Base-by-base conservation (phyloP, 345 rosid genomes). In the Eucalyptus erythrocorys region DNA sequence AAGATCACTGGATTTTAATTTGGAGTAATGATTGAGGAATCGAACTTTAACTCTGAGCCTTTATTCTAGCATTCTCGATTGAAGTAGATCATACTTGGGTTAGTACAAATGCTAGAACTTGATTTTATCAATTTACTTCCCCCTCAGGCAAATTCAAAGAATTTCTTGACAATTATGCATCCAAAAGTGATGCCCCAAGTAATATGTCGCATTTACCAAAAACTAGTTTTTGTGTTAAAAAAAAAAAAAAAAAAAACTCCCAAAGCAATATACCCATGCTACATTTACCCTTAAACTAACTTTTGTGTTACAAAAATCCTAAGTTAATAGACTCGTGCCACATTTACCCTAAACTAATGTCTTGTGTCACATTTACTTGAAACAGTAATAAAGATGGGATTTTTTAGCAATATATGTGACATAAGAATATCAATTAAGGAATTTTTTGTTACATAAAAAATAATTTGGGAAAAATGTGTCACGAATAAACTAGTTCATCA, bases 321-420 rank as follows among this genome's bases (percentile, higher is more conserved):
- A 24, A 9, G 1, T 0, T 0, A 0, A 0, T 57, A 26, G 13
- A 57, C 2, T 0, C 0, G 0, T 2, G 6, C 0, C 0, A 57
- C 0, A 57, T 24, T 24, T 26, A 24, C 0, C 3, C 3, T 5
- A 5, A 57, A 2, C 6, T 2, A 1, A 11, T 10, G 24, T 5
- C 1, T 0, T 1, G 0, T 26, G 30, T 3, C 6, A 2, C 7
- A 26, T 9, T 24, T 57, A 57, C 6, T 0, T 6, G 0, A 49
- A 5, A 49, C 0, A 0, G 19, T 15, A 6, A 15, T 49, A 49
- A 49, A 15, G 13, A 2, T 6, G 19, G 6, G 19, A 15, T 15
- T 15, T 15, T 49, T 49, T 6, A 49, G 19, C 7, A 1, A 3
- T 49, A 6, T 15, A 49, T 6, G 7, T 14, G 51, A 19, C 6